A percentile compares a stretch with the other conserved stretches of the same genome.
Evolutionary conservation across 306 rosid species (phyloP).

Genomic region (Prinsepia uniflora): DNA sequence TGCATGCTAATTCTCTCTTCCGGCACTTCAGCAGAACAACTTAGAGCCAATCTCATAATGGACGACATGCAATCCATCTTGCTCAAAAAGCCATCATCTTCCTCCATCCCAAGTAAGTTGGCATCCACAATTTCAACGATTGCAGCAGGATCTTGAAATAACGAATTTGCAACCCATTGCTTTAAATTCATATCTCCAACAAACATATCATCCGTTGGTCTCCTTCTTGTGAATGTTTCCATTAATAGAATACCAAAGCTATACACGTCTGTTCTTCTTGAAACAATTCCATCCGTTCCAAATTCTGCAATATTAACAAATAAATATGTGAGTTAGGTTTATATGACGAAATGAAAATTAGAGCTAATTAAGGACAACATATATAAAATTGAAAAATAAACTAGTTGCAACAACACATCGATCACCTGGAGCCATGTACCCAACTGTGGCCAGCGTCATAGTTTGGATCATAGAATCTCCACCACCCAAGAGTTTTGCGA

Average conservation of each 20-base stretch:
- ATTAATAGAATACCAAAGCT: constrained; percentile 13
- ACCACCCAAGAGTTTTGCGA: too few species aligned
- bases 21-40: neutral
- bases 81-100: neutral
- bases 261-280: constrained; percentile 13
- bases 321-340: too few species aligned
- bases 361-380: too few species aligned
- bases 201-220: neutral
- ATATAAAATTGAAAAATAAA: too few species aligned
- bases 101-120: neutral
- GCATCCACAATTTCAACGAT: constrained; percentile 3
- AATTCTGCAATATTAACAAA: constrained; percentile 7
- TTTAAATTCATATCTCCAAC: neutral
- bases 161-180: neutral
- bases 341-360: neutral
- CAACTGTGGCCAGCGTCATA: neutral
- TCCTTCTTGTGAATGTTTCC: neutral
- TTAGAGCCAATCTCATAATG: constrained; percentile 5
- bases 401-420: too few species aligned
- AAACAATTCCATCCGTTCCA: constrained; percentile 9
- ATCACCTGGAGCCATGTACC: neutral
- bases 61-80: neutral
- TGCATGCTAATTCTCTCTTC: constrained; percentile 1
- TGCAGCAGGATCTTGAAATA: neutral
- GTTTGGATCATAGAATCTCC: too few species aligned